Percentiles rank a stretch among this genome's conserved stretches.
Conservation (phyloP, 768 basidiomycete genomes). For the Leccinum obscurum region DNA sequence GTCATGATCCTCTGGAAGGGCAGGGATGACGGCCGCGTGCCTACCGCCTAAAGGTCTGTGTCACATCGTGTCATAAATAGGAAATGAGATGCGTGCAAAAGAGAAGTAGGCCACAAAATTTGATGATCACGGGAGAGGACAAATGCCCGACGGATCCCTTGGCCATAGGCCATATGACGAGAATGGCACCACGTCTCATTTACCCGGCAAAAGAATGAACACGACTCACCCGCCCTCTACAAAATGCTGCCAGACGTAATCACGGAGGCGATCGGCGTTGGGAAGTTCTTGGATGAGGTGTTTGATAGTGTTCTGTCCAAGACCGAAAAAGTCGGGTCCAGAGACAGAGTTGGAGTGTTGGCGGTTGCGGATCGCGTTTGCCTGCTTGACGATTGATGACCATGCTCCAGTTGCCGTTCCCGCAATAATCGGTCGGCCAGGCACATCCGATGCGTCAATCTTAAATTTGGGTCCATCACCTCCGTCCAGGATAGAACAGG, state of each 20-base stretch:
- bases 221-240: slow-evolving; percentile 78
- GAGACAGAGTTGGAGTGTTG: slow-evolving; percentile 88
- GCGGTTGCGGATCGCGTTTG: slow-evolving; percentile 76
- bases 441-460: slow-evolving; percentile 67
- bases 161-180: slow-evolving; percentile 12
- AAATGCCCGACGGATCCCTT: slow-evolving; percentile 2
- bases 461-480: slow-evolving; percentile 87
- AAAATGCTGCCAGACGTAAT: slow-evolving; percentile 88
- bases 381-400: slow-evolving; percentile 80
- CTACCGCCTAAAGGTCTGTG: slow-evolving; percentile 74
- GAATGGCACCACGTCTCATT: slow-evolving; percentile 12
- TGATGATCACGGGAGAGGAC: slow-evolving; percentile 13
- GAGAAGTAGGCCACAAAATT: slow-evolving; percentile 20
- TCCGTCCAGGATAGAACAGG: slow-evolving; percentile 82
- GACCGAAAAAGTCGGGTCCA: slow-evolving; percentile 85
- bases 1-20: slow-evolving; percentile 73
- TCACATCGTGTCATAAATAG: slow-evolving; percentile 34
- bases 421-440: slow-evolving; percentile 69
- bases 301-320: slow-evolving; percentile 87
- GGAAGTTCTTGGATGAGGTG: slow-evolving; percentile 86
- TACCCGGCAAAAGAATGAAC: slow-evolving; percentile 4
- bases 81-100: slow-evolving; percentile 28
- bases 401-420: slow-evolving; percentile 90
- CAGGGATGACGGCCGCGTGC: slow-evolving; percentile 80
- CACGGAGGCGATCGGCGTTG: slow-evolving; percentile 64